Base-by-base conservation (phyloP, 345 rosid species). In the Populus deltoides region DNA sequence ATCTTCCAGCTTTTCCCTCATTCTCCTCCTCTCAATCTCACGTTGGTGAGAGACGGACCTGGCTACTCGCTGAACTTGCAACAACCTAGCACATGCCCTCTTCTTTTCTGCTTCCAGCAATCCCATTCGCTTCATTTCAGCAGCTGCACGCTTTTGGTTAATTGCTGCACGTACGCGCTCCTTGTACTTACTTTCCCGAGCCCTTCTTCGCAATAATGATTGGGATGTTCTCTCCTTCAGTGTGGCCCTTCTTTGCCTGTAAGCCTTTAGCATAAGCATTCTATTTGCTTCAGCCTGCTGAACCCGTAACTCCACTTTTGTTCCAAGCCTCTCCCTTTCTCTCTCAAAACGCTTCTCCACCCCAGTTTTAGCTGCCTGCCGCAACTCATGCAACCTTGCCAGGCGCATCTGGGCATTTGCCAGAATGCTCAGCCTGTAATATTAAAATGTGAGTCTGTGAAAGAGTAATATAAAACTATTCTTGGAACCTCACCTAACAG, bases 281-380 rank as follows among this genome's bases (percentile, higher is more conserved):
- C 98, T 92, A 68, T 97, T 97, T 75, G 88, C 90, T 85, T 97
- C 97, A 0, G 98, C 99, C 80, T 92, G 93, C 76, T 90, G 93
- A 80, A 94, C 88, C 76, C 97, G 89, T 20, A 86, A 81, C 83
- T 93, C 92, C 71, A 96, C 97, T 89, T 83, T 90, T 12, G 92
- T 88, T 55, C 90, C 98, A 74, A 93, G 94, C 87, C 86, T 90
- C 87, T 93, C 89, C 24, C 95, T 90, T 77, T 96, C 97, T 81
- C 84, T 90, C 86, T 90, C 88, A 7, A 77, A 91, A 25, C 97
- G 97, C 79, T 82, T 83, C 86, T 94, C 89, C 16, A 89, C 92
- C 74, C 91, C 97, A 53, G 85, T 89, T 78, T 91, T 97, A 11
- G 97, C 98, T 0, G 95, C 99, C 88, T 92, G 98, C 45, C 99